Conservation (phyloP, 2,329 filamentous ascomycete species). For the Cladosporium sp. region DNA sequence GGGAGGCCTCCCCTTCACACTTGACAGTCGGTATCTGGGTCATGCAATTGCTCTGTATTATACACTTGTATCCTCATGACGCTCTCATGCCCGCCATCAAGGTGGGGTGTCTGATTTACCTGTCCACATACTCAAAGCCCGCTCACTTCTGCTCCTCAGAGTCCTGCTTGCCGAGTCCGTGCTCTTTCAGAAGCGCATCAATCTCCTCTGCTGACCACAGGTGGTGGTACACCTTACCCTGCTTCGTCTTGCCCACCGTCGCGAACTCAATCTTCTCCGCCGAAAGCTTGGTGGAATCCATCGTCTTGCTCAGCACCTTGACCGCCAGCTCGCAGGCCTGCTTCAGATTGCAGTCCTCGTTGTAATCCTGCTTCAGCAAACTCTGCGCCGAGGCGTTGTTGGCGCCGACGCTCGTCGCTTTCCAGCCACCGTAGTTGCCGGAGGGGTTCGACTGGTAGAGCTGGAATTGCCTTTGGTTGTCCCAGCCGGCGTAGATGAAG, state of each 20-base stretch:
- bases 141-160: slow-evolving; percentile 10
- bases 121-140: background rate
- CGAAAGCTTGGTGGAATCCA: slow-evolving; percentile 98
- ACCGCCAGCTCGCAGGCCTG: slow-evolving; percentile 97
- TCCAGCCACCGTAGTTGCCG: slow-evolving; percentile 99
- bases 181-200: slow-evolving; percentile 86
- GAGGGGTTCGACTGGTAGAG: slow-evolving; percentile 98
- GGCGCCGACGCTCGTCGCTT: slow-evolving; percentile 94
- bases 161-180: slow-evolving; percentile 86
- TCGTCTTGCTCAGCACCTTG: slow-evolving; percentile 99
- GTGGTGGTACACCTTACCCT: slow-evolving; percentile 97
- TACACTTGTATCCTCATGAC: slow-evolving; percentile 10
- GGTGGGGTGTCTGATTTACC: background rate
- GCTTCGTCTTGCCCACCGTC: slow-evolving; percentile 91
- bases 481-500: slow-evolving; percentile 99
- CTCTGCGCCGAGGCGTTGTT: slow-evolving; percentile 98
- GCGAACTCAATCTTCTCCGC: slow-evolving; percentile 99
- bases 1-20: too few species aligned
- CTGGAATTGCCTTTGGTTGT: slow-evolving; percentile 94
- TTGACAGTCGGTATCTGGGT: background rate
- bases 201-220: slow-evolving; percentile 98
- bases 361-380: slow-evolving; percentile 98
- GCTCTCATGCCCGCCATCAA: slow-evolving; percentile 5
- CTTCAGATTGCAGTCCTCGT: slow-evolving; percentile 93
- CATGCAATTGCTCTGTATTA: slow-evolving; percentile 10